Evolutionary conservation across 2,329 filamentous ascomycete species (phyloP).

Genomic region (Zymoseptoria crescenta): DNA sequence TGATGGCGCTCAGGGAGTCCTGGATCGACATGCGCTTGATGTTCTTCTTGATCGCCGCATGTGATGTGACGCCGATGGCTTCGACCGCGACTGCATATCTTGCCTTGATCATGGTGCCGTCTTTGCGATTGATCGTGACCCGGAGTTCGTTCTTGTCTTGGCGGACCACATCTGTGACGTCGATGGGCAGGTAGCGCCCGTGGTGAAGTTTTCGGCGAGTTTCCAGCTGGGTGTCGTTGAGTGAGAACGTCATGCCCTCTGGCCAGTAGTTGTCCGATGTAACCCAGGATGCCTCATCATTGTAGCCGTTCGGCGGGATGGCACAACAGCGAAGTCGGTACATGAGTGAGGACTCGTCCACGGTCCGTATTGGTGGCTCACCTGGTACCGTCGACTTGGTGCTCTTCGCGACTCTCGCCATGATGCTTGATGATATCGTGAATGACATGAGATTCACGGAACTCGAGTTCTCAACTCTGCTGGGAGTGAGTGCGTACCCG

Average conservation of each 20-base stretch:
- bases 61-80: conserved; percentile 49
- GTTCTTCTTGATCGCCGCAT: conserved; percentile 32
- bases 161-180: conserved; percentile 56
- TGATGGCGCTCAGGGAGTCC: conserved; percentile 52
- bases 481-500: conserved; percentile 44
- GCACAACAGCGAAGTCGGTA: conserved; percentile 63
- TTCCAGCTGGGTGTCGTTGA: conserved; percentile 52
- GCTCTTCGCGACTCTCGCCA: conserved; percentile 30
- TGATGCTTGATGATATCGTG: conserved; percentile 32
- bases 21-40: conserved; percentile 34
- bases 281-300: conserved; percentile 52
- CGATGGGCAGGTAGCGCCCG: conserved; percentile 66
- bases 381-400: conserved; percentile 24
- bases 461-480: conserved; percentile 25
- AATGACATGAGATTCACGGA: conserved; percentile 43
- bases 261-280: conserved; percentile 64
- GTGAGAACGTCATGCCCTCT: conserved; percentile 55
- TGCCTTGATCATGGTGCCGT: conserved; percentile 28
- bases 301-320: conserved; percentile 26
- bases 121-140: conserved; percentile 41
- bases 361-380: conserved; percentile 26
- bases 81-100: conserved; percentile 65
- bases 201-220: conserved; percentile 64
- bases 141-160: conserved; percentile 56
- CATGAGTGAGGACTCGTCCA: conserved; percentile 48